A percentile compares a stretch with the other conserved stretches of the same genome.
Evolutionary conservation across 2,329 filamentous ascomycete species (phyloP).

Genomic region (Paracorniculantispora psalliotae): DNA sequence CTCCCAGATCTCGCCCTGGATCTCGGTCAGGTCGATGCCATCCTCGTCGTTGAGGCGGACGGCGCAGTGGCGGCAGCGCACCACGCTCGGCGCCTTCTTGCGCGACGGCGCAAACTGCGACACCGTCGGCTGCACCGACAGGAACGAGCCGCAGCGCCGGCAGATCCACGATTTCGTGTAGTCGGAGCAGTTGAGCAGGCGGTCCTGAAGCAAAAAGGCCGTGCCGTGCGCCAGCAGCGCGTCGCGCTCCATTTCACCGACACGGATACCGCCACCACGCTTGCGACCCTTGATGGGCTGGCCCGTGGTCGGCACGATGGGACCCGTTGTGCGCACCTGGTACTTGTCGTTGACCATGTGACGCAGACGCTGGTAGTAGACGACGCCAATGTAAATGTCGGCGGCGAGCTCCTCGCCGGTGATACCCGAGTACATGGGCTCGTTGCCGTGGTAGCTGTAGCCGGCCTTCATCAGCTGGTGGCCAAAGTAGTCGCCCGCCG

Average conservation of each 20-base stretch:
- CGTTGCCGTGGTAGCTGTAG: constrained; percentile 97
- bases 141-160: constrained; percentile 80
- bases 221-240: constrained; percentile 91
- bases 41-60: constrained; percentile 53
- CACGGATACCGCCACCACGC: constrained; percentile 95
- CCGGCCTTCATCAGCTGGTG: constrained; percentile 92
- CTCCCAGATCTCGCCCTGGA: constrained; percentile 80
- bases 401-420: constrained; percentile 90
- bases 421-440: constrained; percentile 97
- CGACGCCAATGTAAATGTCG: constrained; percentile 93
- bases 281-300: constrained; percentile 97
- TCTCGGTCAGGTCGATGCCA: constrained; percentile 49
- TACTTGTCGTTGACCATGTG: constrained; percentile 99
- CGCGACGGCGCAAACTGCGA: constrained; percentile 56
- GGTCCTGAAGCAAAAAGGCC: constrained; percentile 90
- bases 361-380: constrained; percentile 95
- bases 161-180: constrained; percentile 89
- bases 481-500: constrained; percentile 90
- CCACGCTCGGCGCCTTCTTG: constrained; percentile 61
- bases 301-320: constrained; percentile 82
- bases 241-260: constrained; percentile 98
- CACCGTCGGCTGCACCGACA: constrained; percentile 78
- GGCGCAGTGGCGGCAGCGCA: constrained; percentile 77
- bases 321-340: constrained; percentile 93
- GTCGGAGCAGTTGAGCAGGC: constrained; percentile 94